A percentile compares a stretch with the other conserved stretches of the same genome.
These are phyloP conservation scores for Eucalyptus virginea DNA, from an alignment of 345 rosid species.

Conservation along the genomic window DNA sequence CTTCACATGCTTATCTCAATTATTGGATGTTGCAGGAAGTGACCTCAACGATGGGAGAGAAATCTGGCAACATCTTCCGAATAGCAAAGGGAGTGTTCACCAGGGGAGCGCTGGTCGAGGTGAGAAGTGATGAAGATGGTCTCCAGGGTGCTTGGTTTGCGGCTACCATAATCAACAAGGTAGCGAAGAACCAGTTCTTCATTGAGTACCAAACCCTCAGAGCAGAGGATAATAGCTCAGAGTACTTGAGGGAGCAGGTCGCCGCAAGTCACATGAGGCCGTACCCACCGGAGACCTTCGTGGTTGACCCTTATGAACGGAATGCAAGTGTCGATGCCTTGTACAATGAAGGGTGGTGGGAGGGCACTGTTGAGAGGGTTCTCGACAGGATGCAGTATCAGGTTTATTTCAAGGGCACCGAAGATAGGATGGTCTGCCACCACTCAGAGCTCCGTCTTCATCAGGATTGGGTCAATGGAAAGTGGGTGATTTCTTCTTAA, in stretches of 20 bases:
- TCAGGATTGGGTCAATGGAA: slow-evolving; percentile 49
- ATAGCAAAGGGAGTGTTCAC: background rate
- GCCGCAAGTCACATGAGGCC: slow-evolving; percentile 33
- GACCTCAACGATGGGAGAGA: background rate
- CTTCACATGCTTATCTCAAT: background rate
- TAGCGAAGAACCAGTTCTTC: slow-evolving; percentile 18
- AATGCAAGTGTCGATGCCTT: slow-evolving; percentile 51
- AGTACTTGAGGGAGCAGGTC: slow-evolving; percentile 36
- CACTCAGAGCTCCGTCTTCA: slow-evolving; percentile 45
- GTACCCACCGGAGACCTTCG: slow-evolving; percentile 16
- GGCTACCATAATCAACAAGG: slow-evolving; percentile 23
- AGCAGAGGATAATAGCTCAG: slow-evolving; percentile 25
- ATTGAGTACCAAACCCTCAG: slow-evolving; percentile 36
- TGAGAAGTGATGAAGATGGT: slow-evolving; percentile 56
- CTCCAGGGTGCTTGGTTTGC: slow-evolving; percentile 60
- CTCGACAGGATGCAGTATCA: slow-evolving; percentile 5
- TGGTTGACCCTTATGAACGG: slow-evolving; percentile 9
- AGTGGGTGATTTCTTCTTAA: slow-evolving; percentile 15
- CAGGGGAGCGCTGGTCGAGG: slow-evolving; percentile 29
- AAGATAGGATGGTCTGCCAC: slow-evolving; percentile 27
- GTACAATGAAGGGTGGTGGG: slow-evolving; percentile 72
- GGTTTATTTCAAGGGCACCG: slow-evolving; percentile 25
- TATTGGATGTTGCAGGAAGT: background rate
- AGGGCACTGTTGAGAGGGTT: slow-evolving; percentile 27
- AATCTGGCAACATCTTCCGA: background rate